Conservation (phyloP, 208 protist species). For the Leishmania guyanensis region DNA sequence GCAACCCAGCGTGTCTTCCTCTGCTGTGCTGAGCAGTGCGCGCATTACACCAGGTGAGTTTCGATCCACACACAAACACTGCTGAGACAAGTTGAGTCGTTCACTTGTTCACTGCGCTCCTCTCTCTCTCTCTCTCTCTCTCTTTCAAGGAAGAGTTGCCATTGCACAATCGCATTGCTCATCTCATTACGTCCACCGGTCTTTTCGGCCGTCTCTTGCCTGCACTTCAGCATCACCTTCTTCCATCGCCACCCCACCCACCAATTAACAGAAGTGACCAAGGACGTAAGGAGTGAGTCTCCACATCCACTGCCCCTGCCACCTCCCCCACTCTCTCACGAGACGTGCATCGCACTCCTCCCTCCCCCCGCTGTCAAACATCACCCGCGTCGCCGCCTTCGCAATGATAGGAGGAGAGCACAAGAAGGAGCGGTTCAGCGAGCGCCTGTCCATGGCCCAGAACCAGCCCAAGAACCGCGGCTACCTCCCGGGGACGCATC, state of each 20-base stretch:
- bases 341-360: background rate
- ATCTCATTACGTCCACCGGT: background rate
- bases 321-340: background rate
- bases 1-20: background rate
- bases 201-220: background rate
- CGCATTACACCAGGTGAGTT: background rate
- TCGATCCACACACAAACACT: no score
- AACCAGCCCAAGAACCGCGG: conserved; percentile 90
- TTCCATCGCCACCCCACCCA: background rate
- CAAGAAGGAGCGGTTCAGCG: conserved; percentile 89
- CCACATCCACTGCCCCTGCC: background rate
- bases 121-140: background rate
- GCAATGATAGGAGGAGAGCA: conserved; percentile 89
- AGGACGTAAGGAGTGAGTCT: background rate
- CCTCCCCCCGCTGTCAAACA: no score
- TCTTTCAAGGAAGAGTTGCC: background rate
- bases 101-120: conserved; percentile 20
- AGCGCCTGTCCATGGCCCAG: conserved; percentile 65
- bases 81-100: background rate
- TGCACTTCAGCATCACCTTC: background rate
- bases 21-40: background rate
- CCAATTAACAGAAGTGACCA: background rate
- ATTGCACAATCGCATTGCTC: background rate
- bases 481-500: conserved; percentile 82
- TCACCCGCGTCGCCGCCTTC: background rate